Evolutionary conservation across 2,329 filamentous ascomycete species (phyloP).

Genomic region (Delphinella strobiligena): DNA sequence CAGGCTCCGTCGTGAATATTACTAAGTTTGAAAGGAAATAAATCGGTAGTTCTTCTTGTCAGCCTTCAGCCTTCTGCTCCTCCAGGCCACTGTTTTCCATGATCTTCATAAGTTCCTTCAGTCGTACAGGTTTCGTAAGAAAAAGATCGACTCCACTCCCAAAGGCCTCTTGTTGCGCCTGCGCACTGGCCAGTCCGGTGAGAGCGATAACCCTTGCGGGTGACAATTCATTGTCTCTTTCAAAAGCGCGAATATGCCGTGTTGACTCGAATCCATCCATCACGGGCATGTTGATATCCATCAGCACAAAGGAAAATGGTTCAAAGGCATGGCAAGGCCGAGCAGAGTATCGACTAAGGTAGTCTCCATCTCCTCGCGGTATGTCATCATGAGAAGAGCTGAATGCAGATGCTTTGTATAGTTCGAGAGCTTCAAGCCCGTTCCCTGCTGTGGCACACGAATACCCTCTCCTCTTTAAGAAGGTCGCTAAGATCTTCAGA

Average conservation of each 20-base stretch:
- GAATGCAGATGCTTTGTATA: too few species aligned
- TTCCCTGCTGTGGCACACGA: conserved; percentile 24
- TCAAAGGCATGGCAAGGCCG: not conserved
- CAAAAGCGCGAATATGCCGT: conserved; percentile 4
- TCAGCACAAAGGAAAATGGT: conserved; percentile 30
- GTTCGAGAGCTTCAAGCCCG: conserved; percentile 35
- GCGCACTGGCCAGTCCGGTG: conserved; percentile 19
- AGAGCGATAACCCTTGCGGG: conserved; percentile 18
- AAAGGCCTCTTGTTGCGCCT: conserved; percentile 19
- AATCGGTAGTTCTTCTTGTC: too few species aligned
- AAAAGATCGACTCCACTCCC: conserved; percentile 19
- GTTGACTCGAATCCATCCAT: conserved; percentile 7
- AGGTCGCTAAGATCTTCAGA: conserved; percentile 14
- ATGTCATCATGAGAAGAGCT: too few species aligned
- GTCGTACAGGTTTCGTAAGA: conserved; percentile 20
- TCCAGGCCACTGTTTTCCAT: conserved; percentile 24
- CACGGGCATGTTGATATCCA: conserved; percentile 21
- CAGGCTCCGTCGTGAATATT: too few species aligned
- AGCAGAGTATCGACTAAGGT: not conserved
- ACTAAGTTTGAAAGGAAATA: too few species aligned
- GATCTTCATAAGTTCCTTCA: conserved; percentile 26
- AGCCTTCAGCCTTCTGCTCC: too few species aligned
- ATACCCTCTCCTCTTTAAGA: conserved; percentile 13
- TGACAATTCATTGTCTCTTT: conserved; percentile 3
- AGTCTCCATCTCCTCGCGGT: too few species aligned